Evolutionary conservation across 176 grass and related monocot species (phyloP), one percentile per base, ranked within the genome.

Genomic region (Zea mays): DNA sequence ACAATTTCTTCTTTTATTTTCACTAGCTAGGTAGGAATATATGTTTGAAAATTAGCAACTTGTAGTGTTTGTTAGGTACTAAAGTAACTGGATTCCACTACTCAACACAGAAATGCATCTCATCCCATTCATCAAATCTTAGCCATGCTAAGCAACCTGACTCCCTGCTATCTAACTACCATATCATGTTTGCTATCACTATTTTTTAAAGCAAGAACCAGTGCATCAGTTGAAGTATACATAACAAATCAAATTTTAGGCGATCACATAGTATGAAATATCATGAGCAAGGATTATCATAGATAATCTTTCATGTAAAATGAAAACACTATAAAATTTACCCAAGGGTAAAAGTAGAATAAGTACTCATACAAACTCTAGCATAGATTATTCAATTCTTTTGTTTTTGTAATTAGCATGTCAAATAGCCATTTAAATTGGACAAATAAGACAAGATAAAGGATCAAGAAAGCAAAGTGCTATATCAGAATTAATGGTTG

Each of bases 401-500:
- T 43, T 70, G 10, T 81, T 16, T 60, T 11, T 3, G 44, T 68
- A 75, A 81, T 60, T 70, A 69, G 35, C 13, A 75, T 10, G n/a
- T 56, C 56, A 76, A 33, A 47, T 41, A 33, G 82, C n/a, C 7
- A 59, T 41, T 73, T 9, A 8, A 40, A 58, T 56, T 19, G 21
- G 9, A 39, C 2, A 77, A 61, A 71, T 58, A 68, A 72, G 35
- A 51, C 54, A 36, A 48, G 3, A 16, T 65, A 52, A 64, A 38
- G 11, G 69, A 76, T 6, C 11, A 54, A 42, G 42, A 2, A 76
- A 9, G 27, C 55, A 14, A 70, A 57, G 6, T 64, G 48, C 40
- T 42, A 50, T 3, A 58, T 58, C 14, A 66, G 38, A 38, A 64
- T 11, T 52, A 34, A 51, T 16, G 8, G 16, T 34, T 5, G 1